Evolutionary conservation across 139 green algal species (phyloP).

Genomic region (Chlorella sp.): DNA sequence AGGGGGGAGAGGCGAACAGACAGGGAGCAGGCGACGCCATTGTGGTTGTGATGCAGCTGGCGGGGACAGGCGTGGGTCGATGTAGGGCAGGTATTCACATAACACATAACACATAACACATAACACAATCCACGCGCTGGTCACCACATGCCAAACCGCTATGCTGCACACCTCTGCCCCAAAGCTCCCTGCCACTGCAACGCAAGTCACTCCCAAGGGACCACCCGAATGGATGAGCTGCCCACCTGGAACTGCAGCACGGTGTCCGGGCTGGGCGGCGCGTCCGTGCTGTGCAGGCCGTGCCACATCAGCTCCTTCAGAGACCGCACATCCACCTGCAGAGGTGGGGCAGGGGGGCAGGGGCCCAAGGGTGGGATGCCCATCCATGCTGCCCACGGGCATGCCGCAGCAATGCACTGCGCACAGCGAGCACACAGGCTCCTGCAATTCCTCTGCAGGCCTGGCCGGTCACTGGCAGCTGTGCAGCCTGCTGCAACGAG

Average conservation of each 20-base stretch:
- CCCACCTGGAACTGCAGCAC: conserved; percentile 39
- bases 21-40: neutral
- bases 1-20: neutral
- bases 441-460: no score
- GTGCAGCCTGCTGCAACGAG: no score
- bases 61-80: no score
- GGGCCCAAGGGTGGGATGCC: neutral
- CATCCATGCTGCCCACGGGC: neutral
- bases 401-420: neutral
- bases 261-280: conserved; percentile 5
- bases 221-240: no score
- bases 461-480: no score
- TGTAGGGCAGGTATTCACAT: no score
- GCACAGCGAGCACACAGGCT: no score
- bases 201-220: neutral
- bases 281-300: conserved; percentile 47
- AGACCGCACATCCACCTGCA: conserved; percentile 81
- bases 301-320: conserved; percentile 88
- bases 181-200: neutral
- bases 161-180: neutral
- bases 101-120: no score
- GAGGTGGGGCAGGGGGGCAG: neutral
- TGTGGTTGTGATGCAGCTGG: no score
- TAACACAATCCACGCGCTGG: no score
- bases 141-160: neutral